phyloP scores from a whole-genome alignment of 2,329 filamentous ascomycete genomes.

The Trichophyton simii region DNA sequence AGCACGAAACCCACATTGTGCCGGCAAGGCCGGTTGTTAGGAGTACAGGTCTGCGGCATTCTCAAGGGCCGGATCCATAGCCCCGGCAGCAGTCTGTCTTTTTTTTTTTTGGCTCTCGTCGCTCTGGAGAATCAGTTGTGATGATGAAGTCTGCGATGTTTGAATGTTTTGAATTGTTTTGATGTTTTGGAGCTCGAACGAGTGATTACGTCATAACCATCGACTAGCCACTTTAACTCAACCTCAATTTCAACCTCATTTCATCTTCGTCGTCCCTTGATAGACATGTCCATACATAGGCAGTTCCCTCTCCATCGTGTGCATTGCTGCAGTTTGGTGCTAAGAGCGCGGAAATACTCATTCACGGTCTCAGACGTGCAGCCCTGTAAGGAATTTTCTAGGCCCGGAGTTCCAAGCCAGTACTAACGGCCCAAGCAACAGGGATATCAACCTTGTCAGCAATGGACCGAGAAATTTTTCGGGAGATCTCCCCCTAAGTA shows the following conservation, averaged over 20 bases:
- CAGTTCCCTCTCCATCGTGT: too few species aligned
- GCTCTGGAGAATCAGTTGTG: neutral
- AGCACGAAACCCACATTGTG: neutral
- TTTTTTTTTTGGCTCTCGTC: neutral
- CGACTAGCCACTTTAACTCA: too few species aligned
- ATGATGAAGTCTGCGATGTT: neutral
- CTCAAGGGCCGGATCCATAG: neutral
- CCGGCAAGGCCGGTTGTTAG: neutral
- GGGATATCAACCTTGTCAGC: neutral
- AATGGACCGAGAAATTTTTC: neutral
- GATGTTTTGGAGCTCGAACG: neutral
- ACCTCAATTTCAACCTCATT: neutral
- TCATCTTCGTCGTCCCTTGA: neutral
- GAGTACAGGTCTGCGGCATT: neutral
- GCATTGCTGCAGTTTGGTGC: too few species aligned
- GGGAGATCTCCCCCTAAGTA: slow-evolving; percentile 1
- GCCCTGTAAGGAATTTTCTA: neutral
- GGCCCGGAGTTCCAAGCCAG: neutral
- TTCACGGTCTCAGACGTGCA: neutral
- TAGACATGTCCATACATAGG: too few species aligned
- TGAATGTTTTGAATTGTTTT: too few species aligned
- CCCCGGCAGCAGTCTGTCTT: neutral
- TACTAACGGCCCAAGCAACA: neutral
- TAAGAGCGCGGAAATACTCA: too few species aligned
- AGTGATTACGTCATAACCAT: neutral